Conservation (phyloP, 108 stramenopile species). For the Cyclotella sp. region DNA sequence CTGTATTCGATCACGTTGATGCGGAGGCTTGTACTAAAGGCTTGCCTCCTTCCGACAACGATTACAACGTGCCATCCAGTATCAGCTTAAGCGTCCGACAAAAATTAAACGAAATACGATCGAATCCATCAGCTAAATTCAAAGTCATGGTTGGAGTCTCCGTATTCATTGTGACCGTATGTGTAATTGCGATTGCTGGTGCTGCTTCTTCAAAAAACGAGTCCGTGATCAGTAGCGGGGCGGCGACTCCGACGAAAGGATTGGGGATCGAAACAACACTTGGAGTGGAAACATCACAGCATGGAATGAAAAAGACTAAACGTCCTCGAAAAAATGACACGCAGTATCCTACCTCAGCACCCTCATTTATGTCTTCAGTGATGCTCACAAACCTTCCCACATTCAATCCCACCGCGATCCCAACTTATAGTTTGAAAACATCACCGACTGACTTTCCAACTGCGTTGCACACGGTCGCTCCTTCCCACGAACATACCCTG, state of each 20-base stretch:
- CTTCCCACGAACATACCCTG: neutral
- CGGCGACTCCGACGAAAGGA: slow-evolving; percentile 8
- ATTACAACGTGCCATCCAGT: neutral
- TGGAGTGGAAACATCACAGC: neutral
- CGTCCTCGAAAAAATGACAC: neutral
- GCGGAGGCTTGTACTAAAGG: slow-evolving; percentile 26
- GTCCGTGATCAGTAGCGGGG: neutral
- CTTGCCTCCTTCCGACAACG: neutral
- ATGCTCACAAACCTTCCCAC: slow-evolving; percentile 17
- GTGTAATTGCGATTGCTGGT: slow-evolving; percentile 26
- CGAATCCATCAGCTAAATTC: slow-evolving; percentile 38
- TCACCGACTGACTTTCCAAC: slow-evolving; percentile 10
- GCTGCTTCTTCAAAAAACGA: slow-evolving; percentile 12
- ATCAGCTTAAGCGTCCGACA: slow-evolving; percentile 15
- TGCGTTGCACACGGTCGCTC: neutral
- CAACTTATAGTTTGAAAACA: neutral
- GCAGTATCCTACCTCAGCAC: neutral
- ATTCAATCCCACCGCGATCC: neutral
- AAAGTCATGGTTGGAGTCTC: slow-evolving; percentile 17
- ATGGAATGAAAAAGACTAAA: neutral
- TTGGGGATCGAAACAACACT: slow-evolving; percentile 10
- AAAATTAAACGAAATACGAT: slow-evolving; percentile 32
- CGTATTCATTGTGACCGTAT: slow-evolving; percentile 19
- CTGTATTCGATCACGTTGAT: slow-evolving; percentile 40
- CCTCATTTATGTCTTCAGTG: neutral